Evolutionary conservation across 129 eudicot species (phyloP).

Genomic region (Erigeron canadensis): DNA sequence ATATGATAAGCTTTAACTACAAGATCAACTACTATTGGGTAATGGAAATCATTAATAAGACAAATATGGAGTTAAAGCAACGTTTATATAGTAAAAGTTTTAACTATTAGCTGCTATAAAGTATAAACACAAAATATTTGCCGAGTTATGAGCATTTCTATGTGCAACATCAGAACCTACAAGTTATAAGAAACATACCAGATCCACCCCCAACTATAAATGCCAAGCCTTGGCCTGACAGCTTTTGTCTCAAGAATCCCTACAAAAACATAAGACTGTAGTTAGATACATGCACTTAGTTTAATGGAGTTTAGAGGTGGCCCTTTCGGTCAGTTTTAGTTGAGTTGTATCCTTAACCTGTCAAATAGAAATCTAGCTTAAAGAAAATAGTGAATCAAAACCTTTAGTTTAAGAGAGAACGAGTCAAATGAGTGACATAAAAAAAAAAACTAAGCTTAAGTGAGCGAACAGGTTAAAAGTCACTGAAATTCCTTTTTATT

Average conservation of each 20-base stretch:
- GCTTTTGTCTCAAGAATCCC: constrained; percentile 93
- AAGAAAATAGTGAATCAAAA: not conserved
- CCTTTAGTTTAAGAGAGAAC: not conserved
- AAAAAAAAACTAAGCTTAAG: no score
- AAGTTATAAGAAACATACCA: constrained; percentile 47
- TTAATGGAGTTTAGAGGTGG: not conserved
- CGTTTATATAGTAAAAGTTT: not conserved
- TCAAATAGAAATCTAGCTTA: not conserved
- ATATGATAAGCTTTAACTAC: no score
- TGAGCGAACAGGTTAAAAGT: not conserved
- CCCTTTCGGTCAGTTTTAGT: not conserved
- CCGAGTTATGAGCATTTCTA: not conserved
- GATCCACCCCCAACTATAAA: constrained; percentile 94
- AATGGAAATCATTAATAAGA: not conserved
- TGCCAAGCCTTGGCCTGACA: constrained; percentile 96
- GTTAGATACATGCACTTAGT: constrained; percentile 15
- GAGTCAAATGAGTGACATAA: not conserved
- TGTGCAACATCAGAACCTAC: not conserved
- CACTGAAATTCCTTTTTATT: not conserved
- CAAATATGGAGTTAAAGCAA: not conserved
- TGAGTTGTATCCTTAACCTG: not conserved
- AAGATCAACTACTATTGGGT: no score
- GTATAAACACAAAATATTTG: not conserved
- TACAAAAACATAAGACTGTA: constrained; percentile 34
- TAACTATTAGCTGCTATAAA: not conserved